These are phyloP conservation scores for Anisogramma anomala DNA, from an alignment of 2,329 filamentous ascomycete species.

Conservation along the genomic window DNA sequence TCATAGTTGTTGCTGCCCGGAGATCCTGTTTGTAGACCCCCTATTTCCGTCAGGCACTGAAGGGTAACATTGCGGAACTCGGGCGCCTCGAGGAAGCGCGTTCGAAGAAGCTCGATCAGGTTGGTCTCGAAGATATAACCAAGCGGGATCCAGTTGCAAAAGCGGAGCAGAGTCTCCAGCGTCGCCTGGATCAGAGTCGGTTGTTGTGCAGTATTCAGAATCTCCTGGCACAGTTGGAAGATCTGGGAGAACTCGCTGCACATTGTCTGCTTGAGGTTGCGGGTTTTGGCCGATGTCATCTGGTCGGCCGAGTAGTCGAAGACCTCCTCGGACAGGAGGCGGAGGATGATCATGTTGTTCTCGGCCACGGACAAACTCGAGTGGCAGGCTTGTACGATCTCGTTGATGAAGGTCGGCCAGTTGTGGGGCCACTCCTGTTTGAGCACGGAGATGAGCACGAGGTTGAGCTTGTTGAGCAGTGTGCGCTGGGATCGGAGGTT, in stretches of 20 bases:
- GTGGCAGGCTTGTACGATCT: constrained; percentile 94
- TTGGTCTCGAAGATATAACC: constrained; percentile 98
- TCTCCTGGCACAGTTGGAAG: constrained; percentile 94
- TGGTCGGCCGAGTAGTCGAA: constrained; percentile 98
- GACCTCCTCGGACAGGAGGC: constrained; percentile 91
- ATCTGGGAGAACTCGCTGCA: constrained; percentile 97
- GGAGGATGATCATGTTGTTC: constrained; percentile 98
- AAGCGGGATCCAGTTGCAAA: constrained; percentile 97
- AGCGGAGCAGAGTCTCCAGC: constrained; percentile 85
- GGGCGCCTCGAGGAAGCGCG: constrained; percentile 80
- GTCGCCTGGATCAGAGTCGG: constrained; percentile 90
- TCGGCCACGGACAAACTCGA: constrained; percentile 95
- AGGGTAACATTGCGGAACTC: constrained; percentile 96
- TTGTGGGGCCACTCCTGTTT: constrained; percentile 99
- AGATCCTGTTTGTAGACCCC: constrained; percentile 73
- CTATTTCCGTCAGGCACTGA: constrained; percentile 95
- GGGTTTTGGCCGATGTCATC: constrained; percentile 97
- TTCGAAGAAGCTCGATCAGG: constrained; percentile 87
- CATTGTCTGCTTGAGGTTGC: constrained; percentile 97
- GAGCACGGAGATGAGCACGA: constrained; percentile 91
- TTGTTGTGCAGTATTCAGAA: constrained; percentile 76
- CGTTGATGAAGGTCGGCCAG: constrained; percentile 99
- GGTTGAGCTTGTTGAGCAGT: constrained; percentile 93
- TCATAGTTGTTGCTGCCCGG: constrained; percentile 67
- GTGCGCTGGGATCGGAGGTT: constrained; percentile 73